Evolutionary conservation across 345 rosid genomes (phyloP).

Genomic region (Trapa bicornis): DNA sequence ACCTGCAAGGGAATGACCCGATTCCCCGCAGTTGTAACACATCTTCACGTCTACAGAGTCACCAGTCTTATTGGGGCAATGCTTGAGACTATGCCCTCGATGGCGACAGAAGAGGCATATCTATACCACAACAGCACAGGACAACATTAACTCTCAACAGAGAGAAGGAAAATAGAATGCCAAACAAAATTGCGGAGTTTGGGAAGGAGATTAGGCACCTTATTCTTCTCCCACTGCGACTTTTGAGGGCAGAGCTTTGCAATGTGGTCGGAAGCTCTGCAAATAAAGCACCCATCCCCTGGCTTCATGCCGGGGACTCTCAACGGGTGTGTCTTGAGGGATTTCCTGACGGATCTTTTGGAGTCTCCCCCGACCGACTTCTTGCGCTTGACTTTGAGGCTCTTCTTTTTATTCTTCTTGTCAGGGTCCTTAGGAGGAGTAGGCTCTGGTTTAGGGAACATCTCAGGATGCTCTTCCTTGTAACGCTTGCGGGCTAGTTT

Average conservation of each 20-base stretch:
- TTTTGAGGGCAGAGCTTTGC: conserved; percentile 80
- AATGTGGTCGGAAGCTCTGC: conserved; percentile 65
- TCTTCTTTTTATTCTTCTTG: conserved; percentile 30
- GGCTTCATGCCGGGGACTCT: conserved; percentile 92
- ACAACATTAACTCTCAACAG: neutral
- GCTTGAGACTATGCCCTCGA: conserved; percentile 80
- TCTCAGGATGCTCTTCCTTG: conserved; percentile 51
- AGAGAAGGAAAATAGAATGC: neutral
- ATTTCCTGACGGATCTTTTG: conserved; percentile 18
- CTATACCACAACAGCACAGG: conserved; percentile 24
- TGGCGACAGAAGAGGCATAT: conserved; percentile 73
- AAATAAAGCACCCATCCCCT: conserved; percentile 79
- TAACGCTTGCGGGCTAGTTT: conserved; percentile 58
- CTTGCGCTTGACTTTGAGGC: conserved; percentile 47
- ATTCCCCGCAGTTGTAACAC: conserved; percentile 82
- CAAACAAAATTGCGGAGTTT: neutral
- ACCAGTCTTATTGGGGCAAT: conserved; percentile 56
- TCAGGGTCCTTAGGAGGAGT: conserved; percentile 52
- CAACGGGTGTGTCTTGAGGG: conserved; percentile 59
- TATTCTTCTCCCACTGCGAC: conserved; percentile 77
- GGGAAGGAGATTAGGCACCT: conserved; percentile 29
- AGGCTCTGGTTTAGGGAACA: conserved; percentile 57
- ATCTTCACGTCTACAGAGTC: conserved; percentile 41
- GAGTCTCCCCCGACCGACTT: conserved; percentile 22
- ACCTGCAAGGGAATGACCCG: conserved; percentile 65